Base-by-base conservation (phyloP, 2,329 filamentous ascomycete species). In the Pseudogymnoascus sp. region DNA sequence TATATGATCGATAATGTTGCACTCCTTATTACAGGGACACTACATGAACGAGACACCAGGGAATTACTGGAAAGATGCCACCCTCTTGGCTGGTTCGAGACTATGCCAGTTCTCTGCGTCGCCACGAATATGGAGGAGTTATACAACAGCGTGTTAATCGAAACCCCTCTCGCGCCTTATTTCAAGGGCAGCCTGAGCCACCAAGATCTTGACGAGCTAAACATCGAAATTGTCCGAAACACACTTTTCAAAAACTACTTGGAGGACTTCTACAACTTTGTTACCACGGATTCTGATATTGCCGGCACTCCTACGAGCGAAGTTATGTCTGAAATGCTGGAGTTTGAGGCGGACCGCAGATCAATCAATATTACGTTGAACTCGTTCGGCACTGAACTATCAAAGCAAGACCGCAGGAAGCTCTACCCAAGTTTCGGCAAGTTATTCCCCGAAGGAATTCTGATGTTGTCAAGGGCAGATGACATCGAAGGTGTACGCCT, bases 1-100 rank as follows among this genome's bases (percentile, higher is more conserved):
- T 99, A 99, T 80, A 99, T 99, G 94, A 99, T 99, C 75, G 94
- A 99, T 77, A 99, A 99, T 70, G 91, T 99, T 59, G 94, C 95
- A 37, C 86, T 99, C 38, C 84, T 99, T 70, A 99, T 99, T 74
- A 99, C 94, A 19, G 94, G 94, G 63, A 99, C 94, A 10, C 82
- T 99, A 28, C 94, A 99, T 76, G 95, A 99, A 77, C 85, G 94
- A 72, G 94, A 99, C 73, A 99, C 94, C 3, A 86, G 92, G 62
- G 94, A 99, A 76, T 82, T 99, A 64, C 78, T 99, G 59, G 94
- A 97, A 71, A 82, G 94, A 74, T 99, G 95, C 75, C 95, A 99
- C 69, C 94, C 94, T 5, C 82, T 99, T 6, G 94, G 94, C 67
- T 97, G 92, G 91, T 99, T 99, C 73, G 94, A 99, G 79, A 96